Percentiles rank a stretch among this genome's conserved stretches.
Evolutionary conservation across 441 rosid species (phyloP).

Genomic region (Populus tomentosa): DNA sequence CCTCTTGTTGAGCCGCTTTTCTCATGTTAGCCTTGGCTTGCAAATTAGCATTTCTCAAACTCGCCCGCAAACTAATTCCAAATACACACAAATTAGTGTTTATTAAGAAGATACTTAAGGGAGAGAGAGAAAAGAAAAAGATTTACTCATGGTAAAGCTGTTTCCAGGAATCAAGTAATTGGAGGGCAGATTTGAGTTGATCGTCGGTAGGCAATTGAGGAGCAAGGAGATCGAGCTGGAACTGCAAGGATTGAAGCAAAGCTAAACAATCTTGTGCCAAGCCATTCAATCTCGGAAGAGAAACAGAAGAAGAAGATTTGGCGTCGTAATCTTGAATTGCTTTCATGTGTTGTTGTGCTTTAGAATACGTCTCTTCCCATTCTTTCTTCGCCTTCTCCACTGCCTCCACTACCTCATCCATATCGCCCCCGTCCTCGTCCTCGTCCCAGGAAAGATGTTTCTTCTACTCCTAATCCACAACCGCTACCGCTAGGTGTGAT

Average conservation of each 20-base stretch:
- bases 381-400: constrained; percentile 83
- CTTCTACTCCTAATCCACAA: not conserved
- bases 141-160: constrained; percentile 46
- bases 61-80: constrained; percentile 53
- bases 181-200: constrained; percentile 52
- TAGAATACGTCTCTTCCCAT: constrained; percentile 64
- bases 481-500: not conserved
- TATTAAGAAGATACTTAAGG: not conserved
- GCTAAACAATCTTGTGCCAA: constrained; percentile 82
- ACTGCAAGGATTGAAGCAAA: constrained; percentile 66
- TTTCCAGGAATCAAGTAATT: constrained; percentile 65
- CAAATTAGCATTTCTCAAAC: constrained; percentile 81
- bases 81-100: not conserved
- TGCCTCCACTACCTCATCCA: constrained; percentile 78
- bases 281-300: constrained; percentile 72
- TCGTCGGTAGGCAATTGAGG: constrained; percentile 74
- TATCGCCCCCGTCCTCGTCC: constrained; percentile 1
- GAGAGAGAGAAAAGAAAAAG: not conserved
- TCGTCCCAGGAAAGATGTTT: not conserved
- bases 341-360: constrained; percentile 45
- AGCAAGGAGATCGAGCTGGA: constrained; percentile 75
- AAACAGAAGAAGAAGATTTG: constrained; percentile 18
- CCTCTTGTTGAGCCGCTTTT: constrained; percentile 87
- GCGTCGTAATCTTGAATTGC: constrained; percentile 57
- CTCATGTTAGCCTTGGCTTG: constrained; percentile 85